Evolutionary conservation across 2,329 filamentous ascomycete genomes (phyloP).

Genomic region (Penicillium sp.): DNA sequence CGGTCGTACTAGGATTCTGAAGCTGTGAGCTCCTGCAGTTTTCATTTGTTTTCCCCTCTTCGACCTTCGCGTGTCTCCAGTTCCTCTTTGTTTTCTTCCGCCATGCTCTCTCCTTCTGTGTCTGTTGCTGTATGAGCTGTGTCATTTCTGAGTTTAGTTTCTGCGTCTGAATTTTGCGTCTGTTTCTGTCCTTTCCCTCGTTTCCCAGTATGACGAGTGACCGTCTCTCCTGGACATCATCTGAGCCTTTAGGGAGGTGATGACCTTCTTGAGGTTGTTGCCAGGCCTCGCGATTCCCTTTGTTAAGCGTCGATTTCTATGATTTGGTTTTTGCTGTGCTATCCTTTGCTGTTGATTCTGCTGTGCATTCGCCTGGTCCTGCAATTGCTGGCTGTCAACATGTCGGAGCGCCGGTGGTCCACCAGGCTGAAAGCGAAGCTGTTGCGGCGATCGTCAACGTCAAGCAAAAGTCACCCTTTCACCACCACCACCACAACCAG

Average conservation of each 20-base stretch:
- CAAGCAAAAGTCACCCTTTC: constrained; percentile 19
- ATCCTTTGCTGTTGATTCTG: constrained; percentile 1
- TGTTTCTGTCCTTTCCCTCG: not conserved
- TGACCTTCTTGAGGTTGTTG: constrained; percentile 7
- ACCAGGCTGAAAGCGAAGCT: constrained; percentile 42
- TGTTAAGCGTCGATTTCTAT: constrained; percentile 1
- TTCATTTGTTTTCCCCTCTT: not conserved
- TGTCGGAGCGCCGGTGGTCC: constrained; percentile 42
- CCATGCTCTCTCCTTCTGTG: not conserved
- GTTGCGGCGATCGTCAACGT: constrained; percentile 42
- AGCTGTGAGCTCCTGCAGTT: not conserved
- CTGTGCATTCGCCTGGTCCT: not conserved
- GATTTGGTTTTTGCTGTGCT: not conserved
- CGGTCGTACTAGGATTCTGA: not conserved
- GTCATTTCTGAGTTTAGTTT: constrained; percentile 4
- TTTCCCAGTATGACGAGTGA: not conserved
- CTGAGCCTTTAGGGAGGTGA: constrained; percentile 15
- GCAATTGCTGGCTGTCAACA: constrained; percentile 21
- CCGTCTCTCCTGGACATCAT: constrained; percentile 15
- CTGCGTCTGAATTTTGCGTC: not conserved
- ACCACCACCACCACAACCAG: constrained; percentile 10
- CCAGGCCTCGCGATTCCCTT: not conserved
- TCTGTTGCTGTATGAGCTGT: not conserved
- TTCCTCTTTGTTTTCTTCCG: constrained; percentile 1
- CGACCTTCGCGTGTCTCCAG: not conserved